Evolutionary conservation across 2,329 filamentous ascomycete genomes (phyloP), one percentile per base, ranked within the genome.

Genomic region (Trichoderma semiorbis): DNA sequence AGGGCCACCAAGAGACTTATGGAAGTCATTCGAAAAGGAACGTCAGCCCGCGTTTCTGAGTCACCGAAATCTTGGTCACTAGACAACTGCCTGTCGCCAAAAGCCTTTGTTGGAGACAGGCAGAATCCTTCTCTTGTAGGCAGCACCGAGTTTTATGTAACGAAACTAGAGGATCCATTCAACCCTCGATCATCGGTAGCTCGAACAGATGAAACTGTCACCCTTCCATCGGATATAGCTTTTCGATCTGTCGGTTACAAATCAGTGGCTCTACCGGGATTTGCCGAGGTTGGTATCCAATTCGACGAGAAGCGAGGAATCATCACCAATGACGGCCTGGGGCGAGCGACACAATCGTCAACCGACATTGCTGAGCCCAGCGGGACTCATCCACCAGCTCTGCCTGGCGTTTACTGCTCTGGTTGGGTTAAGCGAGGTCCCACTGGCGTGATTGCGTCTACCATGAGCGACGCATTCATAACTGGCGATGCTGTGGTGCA

Each of bases 211-310:
- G 82, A 88, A 72, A 83, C 82, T 2, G 72, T 86, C 3, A 79
- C 85, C 5, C 76, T 97, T 6, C 85, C 89, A 0, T 90, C 94
- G 0, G 87, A 90, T 7, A 79, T 95, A 5, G 94, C 93, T 18
- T 98, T 99, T 82, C 90, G 94, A 21, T 97, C 94, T n/a, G 95
- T 99, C 57, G 96, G 96, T 7, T 99, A 99, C 83, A 94, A 93
- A 76, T 95, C 94, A 0, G 87, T 91, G 36, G 85, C 93, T 0
- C 83, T 99, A 0, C 87, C 90, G 0, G 95, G 94, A 0, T 91
- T 98, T 74, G 81, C 85, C 1, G 88, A 92, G 5, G 83, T 95
- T 0, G 91, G 91, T 2, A 89, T 98, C 57, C 89, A 90, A 10
- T 99, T 99, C 78, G 91, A 98, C 78, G 81, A 87, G 1, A 84